Evolutionary conservation across 2,329 filamentous ascomycete species (phyloP).

Genomic region (Colletotrichum nymphaeae): DNA sequence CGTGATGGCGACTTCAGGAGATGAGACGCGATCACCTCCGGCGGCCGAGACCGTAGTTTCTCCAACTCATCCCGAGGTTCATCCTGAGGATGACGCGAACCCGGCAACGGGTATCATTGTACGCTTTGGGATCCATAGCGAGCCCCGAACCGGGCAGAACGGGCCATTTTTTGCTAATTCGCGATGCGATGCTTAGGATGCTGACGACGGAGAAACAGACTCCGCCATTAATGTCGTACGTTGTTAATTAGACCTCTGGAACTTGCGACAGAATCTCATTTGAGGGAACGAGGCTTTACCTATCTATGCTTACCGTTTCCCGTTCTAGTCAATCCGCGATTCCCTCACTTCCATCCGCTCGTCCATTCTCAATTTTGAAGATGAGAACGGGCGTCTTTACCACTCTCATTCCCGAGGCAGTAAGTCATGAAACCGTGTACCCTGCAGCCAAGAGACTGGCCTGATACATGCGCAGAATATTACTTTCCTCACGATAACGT

Average conservation of each 20-base stretch:
- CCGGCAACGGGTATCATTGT: constrained; percentile 30
- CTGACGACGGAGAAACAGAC: constrained; percentile 19
- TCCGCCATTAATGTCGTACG: constrained; percentile 27
- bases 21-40: not conserved
- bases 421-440: not conserved
- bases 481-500: constrained; percentile 31
- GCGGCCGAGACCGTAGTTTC: not conserved
- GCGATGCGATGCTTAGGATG: not conserved
- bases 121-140: not conserved
- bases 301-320: not conserved
- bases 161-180: not conserved
- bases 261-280: not conserved
- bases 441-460: accelerated
- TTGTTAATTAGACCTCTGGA: not conserved
- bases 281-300: not conserved
- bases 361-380: constrained; percentile 23
- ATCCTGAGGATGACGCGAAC: not conserved
- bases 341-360: constrained; percentile 27
- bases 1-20: not conserved
- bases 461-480: constrained; percentile 14
- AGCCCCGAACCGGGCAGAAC: too few relatives aligned
- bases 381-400: constrained; percentile 20
- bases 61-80: not conserved
- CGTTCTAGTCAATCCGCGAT: constrained; percentile 15
- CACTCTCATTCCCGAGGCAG: constrained; percentile 29